phyloP scores from a whole-genome alignment of 306 rosid genomes.

The Neltuma alba region DNA sequence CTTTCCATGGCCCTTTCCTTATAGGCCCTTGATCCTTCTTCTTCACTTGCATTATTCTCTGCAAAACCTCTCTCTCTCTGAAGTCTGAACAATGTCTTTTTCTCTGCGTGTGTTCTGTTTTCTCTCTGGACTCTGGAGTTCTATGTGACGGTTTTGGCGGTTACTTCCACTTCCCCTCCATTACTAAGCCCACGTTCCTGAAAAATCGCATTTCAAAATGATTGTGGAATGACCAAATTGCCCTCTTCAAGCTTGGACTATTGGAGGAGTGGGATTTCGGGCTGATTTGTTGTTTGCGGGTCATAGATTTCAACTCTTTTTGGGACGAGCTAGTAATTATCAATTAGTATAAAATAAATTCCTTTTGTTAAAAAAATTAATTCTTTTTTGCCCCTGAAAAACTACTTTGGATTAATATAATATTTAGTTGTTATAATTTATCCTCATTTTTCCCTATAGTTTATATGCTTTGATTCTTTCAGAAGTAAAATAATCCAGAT shows the following conservation, averaged over 20 bases:
- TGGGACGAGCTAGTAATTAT: no score
- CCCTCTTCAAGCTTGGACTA: neutral
- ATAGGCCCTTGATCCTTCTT: conserved; percentile 55
- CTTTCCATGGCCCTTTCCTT: conserved; percentile 84
- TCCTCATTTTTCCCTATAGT: no score
- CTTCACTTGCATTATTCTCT: conserved; percentile 49
- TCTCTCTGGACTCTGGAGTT: neutral
- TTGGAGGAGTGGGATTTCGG: neutral
- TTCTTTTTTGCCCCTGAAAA: no score
- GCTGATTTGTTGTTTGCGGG: neutral
- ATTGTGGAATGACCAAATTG: neutral
- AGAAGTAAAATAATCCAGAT: no score
- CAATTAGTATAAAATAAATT: no score
- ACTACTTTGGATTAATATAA: no score
- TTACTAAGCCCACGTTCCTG: conserved; percentile 36
- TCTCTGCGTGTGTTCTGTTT: neutral
- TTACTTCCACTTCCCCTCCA: conserved; percentile 35
- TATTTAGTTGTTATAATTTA: no score
- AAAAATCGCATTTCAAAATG: neutral
- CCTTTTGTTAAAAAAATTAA: no score
- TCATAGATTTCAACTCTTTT: neutral
- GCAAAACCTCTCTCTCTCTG: neutral
- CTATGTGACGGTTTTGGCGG: conserved; percentile 44
- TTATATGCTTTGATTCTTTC: no score
- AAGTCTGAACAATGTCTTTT: neutral